Percentiles rank a stretch among this genome's conserved stretches.
Evolutionary conservation across 805 yeast species (phyloP).

Genomic region (Saturnispora sanitii): DNA sequence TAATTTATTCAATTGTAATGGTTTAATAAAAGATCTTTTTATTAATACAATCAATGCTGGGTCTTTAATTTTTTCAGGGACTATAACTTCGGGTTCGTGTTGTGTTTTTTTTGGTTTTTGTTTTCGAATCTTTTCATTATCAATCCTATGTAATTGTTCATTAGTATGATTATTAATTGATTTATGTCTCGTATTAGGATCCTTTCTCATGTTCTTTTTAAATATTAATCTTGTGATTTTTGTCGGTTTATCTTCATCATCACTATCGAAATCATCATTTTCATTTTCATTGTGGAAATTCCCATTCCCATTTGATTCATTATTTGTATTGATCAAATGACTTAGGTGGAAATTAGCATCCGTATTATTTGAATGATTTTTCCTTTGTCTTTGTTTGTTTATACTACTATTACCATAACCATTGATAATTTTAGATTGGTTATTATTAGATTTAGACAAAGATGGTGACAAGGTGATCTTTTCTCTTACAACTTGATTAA

Average conservation of each 20-base stretch:
- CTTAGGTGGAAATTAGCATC: background rate
- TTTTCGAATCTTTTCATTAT: background rate
- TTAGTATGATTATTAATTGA: too few relatives aligned
- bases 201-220: too few relatives aligned
- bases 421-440: background rate
- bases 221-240: too few relatives aligned
- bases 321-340: background rate
- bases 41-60: constrained; percentile 4
- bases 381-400: background rate
- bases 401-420: too few relatives aligned
- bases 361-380: background rate
- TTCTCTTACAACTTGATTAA: too few relatives aligned
- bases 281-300: background rate
- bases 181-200: too few relatives aligned
- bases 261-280: too few relatives aligned
- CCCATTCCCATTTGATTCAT: background rate
- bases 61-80: constrained; percentile 6
- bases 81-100: constrained; percentile 1
- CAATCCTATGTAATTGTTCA: constrained; percentile 3
- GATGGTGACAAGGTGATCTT: too few relatives aligned
- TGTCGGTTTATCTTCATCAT: too few relatives aligned
- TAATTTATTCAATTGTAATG: constrained; percentile 5
- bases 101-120: background rate
- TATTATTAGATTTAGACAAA: too few relatives aligned
- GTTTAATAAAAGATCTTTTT: constrained; percentile 1